These are phyloP conservation scores for Chiua virens DNA, from an alignment of 768 basidiomycete species.

Conservation along the genomic window DNA sequence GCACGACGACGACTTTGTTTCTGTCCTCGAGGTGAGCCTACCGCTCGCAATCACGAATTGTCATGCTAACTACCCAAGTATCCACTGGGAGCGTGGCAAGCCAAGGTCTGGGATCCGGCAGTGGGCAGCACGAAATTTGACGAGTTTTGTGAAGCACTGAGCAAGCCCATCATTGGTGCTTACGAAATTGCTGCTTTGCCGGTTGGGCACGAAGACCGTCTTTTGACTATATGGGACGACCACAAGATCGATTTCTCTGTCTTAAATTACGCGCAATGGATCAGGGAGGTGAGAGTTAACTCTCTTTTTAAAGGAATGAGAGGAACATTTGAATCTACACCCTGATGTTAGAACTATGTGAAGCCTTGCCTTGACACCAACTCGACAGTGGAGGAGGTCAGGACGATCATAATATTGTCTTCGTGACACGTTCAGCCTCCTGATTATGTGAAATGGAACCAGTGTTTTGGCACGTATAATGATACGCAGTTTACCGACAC, in stretches of 20 bases:
- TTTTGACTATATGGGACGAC: slow-evolving; percentile 46
- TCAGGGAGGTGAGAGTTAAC: slow-evolving; percentile 54
- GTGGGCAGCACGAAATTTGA: slow-evolving; percentile 64
- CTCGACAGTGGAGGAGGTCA: slow-evolving; percentile 49
- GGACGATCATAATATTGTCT: slow-evolving; percentile 6
- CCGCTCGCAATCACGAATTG: slow-evolving; percentile 15
- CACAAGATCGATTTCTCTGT: slow-evolving; percentile 58
- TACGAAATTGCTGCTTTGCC: slow-evolving; percentile 39
- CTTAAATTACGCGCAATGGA: slow-evolving; percentile 74
- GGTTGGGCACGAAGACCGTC: slow-evolving; percentile 48
- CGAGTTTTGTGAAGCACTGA: slow-evolving; percentile 62
- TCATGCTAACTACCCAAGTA: slow-evolving; percentile 32
- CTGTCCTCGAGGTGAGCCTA: slow-evolving; percentile 56
- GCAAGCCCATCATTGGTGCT: slow-evolving; percentile 40
- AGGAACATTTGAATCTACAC: neutral
- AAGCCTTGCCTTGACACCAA: slow-evolving; percentile 51
- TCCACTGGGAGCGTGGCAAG: slow-evolving; percentile 78
- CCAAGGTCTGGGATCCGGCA: slow-evolving; percentile 81
- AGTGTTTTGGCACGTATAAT: slow-evolving; percentile 89
- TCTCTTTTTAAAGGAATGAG: neutral
- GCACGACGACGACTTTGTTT: slow-evolving; percentile 78
- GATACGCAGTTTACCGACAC: slow-evolving; percentile 62
- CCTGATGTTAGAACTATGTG: slow-evolving; percentile 47
- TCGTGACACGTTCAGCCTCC: neutral
- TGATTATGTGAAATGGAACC: neutral